Conservation (phyloP, 2,329 filamentous ascomycete genomes). For the Hawksworthiomyces lignivorus region DNA sequence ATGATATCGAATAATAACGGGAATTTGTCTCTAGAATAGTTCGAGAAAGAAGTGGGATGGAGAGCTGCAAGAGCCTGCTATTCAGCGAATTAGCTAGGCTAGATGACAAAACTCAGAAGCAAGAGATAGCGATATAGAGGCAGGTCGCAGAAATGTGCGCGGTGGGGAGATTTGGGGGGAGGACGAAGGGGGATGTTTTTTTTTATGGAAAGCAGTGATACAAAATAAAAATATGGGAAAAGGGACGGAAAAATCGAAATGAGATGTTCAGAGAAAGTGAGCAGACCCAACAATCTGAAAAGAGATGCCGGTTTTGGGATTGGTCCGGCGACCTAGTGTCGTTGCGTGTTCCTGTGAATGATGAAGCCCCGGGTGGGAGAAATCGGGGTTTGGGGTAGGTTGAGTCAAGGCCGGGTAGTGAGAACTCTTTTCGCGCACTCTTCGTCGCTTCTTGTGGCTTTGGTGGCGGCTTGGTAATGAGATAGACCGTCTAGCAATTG, state of each 20-base stretch:
- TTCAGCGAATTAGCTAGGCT: no score
- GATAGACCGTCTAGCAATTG: no score
- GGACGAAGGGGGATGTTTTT: no score
- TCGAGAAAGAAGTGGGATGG: constrained; percentile 6
- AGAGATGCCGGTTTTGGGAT: constrained; percentile 9
- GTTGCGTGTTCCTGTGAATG: no score
- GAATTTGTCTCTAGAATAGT: constrained; percentile 6
- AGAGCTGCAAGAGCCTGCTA: neutral
- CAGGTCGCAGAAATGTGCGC: no score
- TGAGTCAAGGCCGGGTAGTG: constrained; percentile 5
- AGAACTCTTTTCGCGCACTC: no score
- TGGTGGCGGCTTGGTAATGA: no score
- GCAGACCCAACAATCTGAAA: constrained; percentile 7
- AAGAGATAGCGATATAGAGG: constrained; percentile 12
- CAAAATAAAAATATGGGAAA: no score
- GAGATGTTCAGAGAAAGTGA: constrained; percentile 4
- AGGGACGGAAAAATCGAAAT: neutral
- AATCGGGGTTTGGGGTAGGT: constrained; percentile 4
- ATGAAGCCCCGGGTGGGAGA: constrained; percentile 4
- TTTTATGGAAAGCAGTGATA: no score
- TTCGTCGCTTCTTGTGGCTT: no score
- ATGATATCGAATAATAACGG: constrained; percentile 14
- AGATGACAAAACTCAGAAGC: no score
- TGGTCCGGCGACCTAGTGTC: constrained; percentile 6
- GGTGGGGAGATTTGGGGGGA: no score